Conservation (phyloP, 2,329 filamentous ascomycete species). For the Paraphoma chrysanthemicola region DNA sequence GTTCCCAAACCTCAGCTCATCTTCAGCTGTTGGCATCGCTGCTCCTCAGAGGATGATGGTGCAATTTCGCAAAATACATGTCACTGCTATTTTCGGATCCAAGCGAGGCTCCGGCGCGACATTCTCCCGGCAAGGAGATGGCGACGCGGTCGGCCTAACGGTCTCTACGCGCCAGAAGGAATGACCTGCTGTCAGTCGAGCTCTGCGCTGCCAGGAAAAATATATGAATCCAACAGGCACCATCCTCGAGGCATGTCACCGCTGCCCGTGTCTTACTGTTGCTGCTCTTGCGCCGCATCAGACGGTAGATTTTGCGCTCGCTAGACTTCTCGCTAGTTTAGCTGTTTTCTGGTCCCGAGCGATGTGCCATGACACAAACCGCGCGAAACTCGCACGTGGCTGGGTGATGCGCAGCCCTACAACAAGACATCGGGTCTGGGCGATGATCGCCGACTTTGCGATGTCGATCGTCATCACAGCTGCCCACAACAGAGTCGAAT, state of each 20-base stretch:
- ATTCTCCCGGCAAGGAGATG: neutral
- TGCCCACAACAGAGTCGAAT: neutral
- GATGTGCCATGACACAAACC: neutral
- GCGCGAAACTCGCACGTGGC: neutral
- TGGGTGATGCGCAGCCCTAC: constrained; percentile 2
- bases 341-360: neutral
- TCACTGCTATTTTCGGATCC: neutral
- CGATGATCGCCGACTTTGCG: constrained; percentile 6
- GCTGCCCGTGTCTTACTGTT: too few relatives aligned
- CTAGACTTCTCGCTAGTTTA: neutral
- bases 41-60: neutral
- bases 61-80: neutral
- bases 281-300: too few relatives aligned
- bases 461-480: constrained; percentile 13
- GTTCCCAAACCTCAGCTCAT: neutral
- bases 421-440: constrained; percentile 2
- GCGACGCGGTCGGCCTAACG: neutral
- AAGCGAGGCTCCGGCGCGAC: neutral
- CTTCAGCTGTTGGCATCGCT: neutral
- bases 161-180: neutral
- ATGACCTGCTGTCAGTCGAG: neutral
- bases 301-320: too few relatives aligned
- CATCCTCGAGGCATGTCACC: too few relatives aligned
- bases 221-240: neutral
- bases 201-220: neutral